A percentile compares a stretch with the other conserved stretches of the same genome.
Evolutionary conservation across 2,329 filamentous ascomycete genomes (phyloP).

Genomic region (Monilinia fructicola): DNA sequence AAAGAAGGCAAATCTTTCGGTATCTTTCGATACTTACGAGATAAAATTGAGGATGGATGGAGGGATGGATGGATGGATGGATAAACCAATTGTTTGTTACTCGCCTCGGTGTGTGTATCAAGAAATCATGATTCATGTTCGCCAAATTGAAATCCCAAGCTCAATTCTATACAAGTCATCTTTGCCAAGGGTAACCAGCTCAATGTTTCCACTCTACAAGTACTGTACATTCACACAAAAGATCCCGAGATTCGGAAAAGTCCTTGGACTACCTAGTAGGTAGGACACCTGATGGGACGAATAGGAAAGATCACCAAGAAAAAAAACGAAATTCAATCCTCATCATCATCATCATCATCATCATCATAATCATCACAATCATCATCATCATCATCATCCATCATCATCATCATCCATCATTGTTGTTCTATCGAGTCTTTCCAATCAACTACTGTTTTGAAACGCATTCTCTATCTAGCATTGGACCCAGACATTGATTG

Average conservation of each 20-base stretch:
- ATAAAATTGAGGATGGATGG: background rate
- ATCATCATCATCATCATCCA: background rate
- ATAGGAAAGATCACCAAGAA: background rate
- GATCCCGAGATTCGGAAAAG: slow-evolving; percentile 14
- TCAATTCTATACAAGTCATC: slow-evolving; percentile 15
- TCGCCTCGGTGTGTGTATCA: background rate
- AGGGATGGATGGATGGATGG: background rate
- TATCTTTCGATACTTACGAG: background rate
- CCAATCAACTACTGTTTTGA: background rate
- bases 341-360: background rate
- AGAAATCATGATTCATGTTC: background rate
- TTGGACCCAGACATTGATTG: background rate
- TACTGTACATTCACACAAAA: background rate
- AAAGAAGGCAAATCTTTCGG: background rate
- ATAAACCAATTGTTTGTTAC: background rate
- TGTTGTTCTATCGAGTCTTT: background rate
- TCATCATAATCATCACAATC: background rate
- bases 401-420: background rate
- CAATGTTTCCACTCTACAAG: slow-evolving; percentile 8
- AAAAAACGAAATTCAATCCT: background rate
- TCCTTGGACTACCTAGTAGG: slow-evolving; percentile 5
- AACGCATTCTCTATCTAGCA: background rate
- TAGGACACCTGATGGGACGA: slow-evolving; percentile 2
- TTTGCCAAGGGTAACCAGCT: slow-evolving; percentile 15
- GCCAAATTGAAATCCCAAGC: background rate